Evolutionary conservation across 495 filamentous ascomycete genomes (phyloP), one percentile per base, ranked within the genome.

Genomic region (Aspergillus leporis): DNA sequence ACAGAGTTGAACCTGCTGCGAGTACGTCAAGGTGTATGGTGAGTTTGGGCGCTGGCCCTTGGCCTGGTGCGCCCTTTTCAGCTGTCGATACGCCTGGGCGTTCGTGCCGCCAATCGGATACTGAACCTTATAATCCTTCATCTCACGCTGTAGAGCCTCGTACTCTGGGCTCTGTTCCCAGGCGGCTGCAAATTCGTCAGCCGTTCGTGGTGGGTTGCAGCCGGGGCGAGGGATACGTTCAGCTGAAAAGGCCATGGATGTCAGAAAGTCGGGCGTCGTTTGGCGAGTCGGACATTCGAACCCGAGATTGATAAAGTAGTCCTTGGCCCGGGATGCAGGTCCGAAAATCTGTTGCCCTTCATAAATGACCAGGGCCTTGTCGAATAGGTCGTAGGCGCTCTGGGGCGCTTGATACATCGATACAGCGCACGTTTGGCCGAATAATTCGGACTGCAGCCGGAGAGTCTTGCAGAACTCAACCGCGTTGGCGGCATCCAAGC

Each of bases 401-500:
- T 93, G 89, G 14, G 83, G 85, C 0, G 89, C 89, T 68, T 92
- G 89, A 66, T 91, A 92, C 3, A 92, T 78, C 0, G 87, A 87
- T 12, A 90, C 88, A 53, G 89, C 87, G 0, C 85, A 88, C 21
- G 83, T 85, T 0, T 82, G 85, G 67, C 87, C 79, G 74, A 88
- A 86, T 43, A 90, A 75, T 63, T 89, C 83, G 12, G 87, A 87
- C 64, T 88, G 80, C 21, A 86, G 77, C 4, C 88, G 79, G 38
- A 92, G 77, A 3, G 86, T 88, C 62, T 85, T 87, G 61, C 79
- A 72, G 55, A 72, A 71, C 9, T 90, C 86, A 23, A 92, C 79
- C 0, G 90, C 90, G 3, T 90, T 93, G 13, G 84, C 87, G 21
- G 87, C 86, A 64, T 94, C 90, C 14, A 93, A 76, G 31, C 90